Percentiles rank a stretch among this genome's conserved stretches.
phyloP scores from a whole-genome alignment of 176 grass and related monocot genomes.

The Oryza longistaminata region DNA sequence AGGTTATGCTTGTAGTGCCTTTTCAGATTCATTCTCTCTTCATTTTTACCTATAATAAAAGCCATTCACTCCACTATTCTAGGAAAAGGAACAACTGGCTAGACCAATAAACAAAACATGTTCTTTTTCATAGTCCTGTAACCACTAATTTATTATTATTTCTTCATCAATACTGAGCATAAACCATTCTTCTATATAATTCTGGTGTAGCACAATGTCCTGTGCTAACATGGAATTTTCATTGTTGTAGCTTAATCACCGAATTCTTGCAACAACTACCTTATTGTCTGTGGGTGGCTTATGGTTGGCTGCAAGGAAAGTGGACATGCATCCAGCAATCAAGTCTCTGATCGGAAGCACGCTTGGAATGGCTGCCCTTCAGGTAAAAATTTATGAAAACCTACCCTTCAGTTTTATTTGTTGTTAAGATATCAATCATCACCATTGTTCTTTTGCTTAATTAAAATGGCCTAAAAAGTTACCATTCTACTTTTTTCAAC shows the following conservation, averaged over 20 bases:
- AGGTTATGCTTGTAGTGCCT: not conserved
- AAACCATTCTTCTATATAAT: not conserved
- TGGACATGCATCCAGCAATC: conserved; percentile 83
- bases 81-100: not conserved
- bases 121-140: not conserved
- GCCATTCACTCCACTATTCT: not conserved
- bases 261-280: conserved; percentile 76
- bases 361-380: conserved; percentile 80
- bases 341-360: conserved; percentile 74
- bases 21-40: not conserved
- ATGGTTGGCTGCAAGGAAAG: conserved; percentile 75
- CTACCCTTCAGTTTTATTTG: not conserved
- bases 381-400: conserved; percentile 57
- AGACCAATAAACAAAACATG: not conserved
- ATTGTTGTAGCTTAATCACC: conserved; percentile 76
- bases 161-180: no score
- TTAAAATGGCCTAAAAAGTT: not conserved
- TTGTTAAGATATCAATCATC: not conserved
- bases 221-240: conserved; percentile 25
- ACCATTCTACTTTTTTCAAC: not conserved
- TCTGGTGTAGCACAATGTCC: not conserved
- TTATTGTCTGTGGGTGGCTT: conserved; percentile 66
- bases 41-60: not conserved
- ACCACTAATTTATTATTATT: no score
- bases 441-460: not conserved